Conservation (phyloP, 2,329 filamentous ascomycete species). For the Biscogniauxia sp. region DNA sequence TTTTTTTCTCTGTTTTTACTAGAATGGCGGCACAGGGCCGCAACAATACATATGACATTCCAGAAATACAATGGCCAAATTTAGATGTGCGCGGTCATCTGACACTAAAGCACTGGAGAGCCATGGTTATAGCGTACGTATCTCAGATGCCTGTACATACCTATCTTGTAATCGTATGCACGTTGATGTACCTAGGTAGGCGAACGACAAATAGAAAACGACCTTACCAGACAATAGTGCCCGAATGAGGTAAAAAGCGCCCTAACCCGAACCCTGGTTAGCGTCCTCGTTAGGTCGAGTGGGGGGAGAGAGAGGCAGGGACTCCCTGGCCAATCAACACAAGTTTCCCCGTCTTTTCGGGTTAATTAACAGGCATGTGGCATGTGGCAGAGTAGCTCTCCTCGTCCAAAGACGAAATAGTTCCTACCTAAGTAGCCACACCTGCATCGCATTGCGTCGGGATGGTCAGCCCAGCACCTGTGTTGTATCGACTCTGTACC, state of each 20-base stretch:
- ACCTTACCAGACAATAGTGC: not conserved
- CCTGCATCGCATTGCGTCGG: not conserved
- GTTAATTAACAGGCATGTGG: constrained; percentile 9
- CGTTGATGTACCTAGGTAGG: not conserved
- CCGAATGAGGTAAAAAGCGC: not conserved
- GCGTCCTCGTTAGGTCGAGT: constrained; percentile 4
- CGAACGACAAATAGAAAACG: not conserved
- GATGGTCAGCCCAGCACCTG: constrained; percentile 13
- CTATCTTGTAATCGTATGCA: not conserved
- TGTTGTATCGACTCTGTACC: not conserved
- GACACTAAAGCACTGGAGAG: not conserved
- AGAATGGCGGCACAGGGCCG: not conserved
- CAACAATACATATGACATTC: not conserved
- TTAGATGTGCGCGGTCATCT: not conserved
- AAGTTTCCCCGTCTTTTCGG: not conserved
- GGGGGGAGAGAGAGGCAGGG: not conserved
- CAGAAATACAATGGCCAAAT: not conserved
- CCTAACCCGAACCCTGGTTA: not conserved
- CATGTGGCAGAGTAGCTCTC: constrained; percentile 19
- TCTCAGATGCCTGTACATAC: no score
- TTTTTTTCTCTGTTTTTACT: no score
- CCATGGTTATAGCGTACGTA: not conserved
- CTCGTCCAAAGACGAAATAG: constrained; percentile 20
- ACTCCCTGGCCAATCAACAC: constrained; percentile 16
- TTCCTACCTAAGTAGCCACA: constrained; percentile 11